A percentile compares a stretch with the other conserved stretches of the same genome.
These are phyloP conservation scores for Scedosporium minutisporum DNA, from an alignment of 2,329 filamentous ascomycete species.

Conservation along the genomic window DNA sequence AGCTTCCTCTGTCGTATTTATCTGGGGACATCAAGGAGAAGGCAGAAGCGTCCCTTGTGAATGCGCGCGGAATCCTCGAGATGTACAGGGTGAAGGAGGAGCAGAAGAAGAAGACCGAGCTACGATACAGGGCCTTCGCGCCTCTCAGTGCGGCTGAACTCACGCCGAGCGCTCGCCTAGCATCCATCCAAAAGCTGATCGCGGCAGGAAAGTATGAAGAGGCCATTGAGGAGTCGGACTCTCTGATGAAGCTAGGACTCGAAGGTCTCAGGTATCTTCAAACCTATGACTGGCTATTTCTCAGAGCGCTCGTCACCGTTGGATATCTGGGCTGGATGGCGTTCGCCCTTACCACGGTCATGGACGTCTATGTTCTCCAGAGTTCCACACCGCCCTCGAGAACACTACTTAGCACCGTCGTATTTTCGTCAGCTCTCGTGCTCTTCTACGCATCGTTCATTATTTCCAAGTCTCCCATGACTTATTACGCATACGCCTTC, in stretches of 20 bases:
- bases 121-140: conserved; percentile 69
- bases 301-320: conserved; percentile 76
- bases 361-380: conserved; percentile 79
- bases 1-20: conserved; percentile 77
- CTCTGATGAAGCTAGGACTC: conserved; percentile 66
- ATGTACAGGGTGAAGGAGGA: conserved; percentile 95
- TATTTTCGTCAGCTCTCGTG: conserved; percentile 70
- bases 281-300: conserved; percentile 96
- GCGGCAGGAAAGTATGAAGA: conserved; percentile 56
- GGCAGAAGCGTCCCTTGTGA: conserved; percentile 73
- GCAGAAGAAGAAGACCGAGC: conserved; percentile 63
- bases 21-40: conserved; percentile 65
- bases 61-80: conserved; percentile 79
- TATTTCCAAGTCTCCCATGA: conserved; percentile 66
- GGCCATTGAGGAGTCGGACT: conserved; percentile 69
- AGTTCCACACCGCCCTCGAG: conserved; percentile 56
- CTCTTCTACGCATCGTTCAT: conserved; percentile 70
- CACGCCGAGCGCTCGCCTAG: conserved; percentile 57
- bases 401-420: conserved; percentile 44
- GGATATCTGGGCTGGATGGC: conserved; percentile 95
- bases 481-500: conserved; percentile 85
- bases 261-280: conserved; percentile 87
- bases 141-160: conserved; percentile 55
- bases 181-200: conserved; percentile 60
- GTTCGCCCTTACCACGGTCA: conserved; percentile 79